A percentile compares a stretch with the other conserved stretches of the same genome.
Evolutionary conservation across 495 filamentous ascomycete species (phyloP).

Genomic region (Haplographium delicatum): DNA sequence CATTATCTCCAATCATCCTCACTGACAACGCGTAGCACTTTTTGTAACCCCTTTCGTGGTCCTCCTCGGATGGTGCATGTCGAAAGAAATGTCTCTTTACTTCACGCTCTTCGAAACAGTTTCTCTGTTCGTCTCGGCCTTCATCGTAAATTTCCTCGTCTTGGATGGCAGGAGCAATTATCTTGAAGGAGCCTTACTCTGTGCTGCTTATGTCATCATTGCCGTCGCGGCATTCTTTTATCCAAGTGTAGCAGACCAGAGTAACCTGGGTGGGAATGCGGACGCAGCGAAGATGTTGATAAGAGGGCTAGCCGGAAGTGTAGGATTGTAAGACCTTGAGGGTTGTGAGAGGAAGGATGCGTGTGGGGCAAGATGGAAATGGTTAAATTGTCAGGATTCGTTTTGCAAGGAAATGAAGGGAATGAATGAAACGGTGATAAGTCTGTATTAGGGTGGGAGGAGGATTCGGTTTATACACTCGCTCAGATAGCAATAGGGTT

Average conservation of each 20-base stretch:
- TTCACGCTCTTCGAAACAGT: constrained; percentile 93
- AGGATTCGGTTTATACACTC: too few relatives aligned
- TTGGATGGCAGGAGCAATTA: constrained; percentile 86
- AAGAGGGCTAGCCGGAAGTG: not conserved
- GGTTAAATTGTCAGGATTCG: not conserved
- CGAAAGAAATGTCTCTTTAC: constrained; percentile 79
- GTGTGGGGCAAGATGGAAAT: not conserved
- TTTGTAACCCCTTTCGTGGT: constrained; percentile 88
- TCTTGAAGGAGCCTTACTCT: constrained; percentile 75
- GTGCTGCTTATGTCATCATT: constrained; percentile 80
- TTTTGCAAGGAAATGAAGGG: too few relatives aligned
- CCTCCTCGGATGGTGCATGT: constrained; percentile 81
- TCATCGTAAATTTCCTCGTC: constrained; percentile 87
- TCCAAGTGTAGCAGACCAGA: constrained; percentile 45
- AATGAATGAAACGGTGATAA: too few relatives aligned
- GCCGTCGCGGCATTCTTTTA: constrained; percentile 62
- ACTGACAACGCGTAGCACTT: too few relatives aligned
- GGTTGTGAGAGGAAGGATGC: too few relatives aligned
- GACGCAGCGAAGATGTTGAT: constrained; percentile 17
- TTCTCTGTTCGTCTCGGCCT: constrained; percentile 76
- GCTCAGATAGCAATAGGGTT: too few relatives aligned
- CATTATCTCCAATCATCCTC: too few relatives aligned
- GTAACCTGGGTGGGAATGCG: constrained; percentile 28
- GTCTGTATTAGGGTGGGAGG: too few relatives aligned
- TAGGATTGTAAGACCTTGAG: too few relatives aligned